Evolutionary conservation across 352 stramenopile species (phyloP).

Genomic region (Globisporangium cederbergense): DNA sequence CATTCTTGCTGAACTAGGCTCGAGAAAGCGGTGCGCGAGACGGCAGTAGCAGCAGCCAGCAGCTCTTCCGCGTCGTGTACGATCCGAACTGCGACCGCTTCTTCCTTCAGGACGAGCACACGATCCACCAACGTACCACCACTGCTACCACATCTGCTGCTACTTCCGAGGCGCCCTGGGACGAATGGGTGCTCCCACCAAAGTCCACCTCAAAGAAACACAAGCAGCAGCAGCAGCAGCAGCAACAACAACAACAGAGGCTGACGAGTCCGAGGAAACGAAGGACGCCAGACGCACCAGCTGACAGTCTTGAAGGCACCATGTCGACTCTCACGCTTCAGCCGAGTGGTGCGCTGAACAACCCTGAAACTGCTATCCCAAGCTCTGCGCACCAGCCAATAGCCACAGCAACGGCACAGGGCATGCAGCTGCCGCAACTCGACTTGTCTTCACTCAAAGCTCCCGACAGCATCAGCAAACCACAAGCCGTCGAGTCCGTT

Average conservation of each 20-base stretch:
- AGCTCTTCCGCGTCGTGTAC: constrained; percentile 41
- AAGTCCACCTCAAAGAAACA: constrained; percentile 17
- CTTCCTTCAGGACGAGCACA: constrained; percentile 33
- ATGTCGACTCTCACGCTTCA: neutral
- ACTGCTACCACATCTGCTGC: neutral
- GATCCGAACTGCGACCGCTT: constrained; percentile 44
- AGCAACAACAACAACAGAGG: neutral
- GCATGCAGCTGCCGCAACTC: neutral
- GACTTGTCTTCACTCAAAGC: constrained; percentile 1
- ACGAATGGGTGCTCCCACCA: constrained; percentile 34
- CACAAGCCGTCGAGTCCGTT: neutral
- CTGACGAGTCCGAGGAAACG: neutral
- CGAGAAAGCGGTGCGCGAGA: neutral
- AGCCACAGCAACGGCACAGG: neutral
- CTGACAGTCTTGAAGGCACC: neutral
- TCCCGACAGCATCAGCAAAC: neutral
- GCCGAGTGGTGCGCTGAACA: too few relatives aligned
- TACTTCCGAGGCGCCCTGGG: constrained; percentile 24
- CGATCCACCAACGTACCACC: neutral
- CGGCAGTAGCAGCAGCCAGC: neutral
- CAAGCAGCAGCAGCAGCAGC: neutral
- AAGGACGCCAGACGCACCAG: neutral
- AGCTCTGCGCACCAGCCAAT: neutral
- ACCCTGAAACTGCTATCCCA: neutral
- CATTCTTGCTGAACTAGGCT: neutral